Percentiles rank a stretch among this genome's conserved stretches.
Evolutionary conservation across 306 rosid species (phyloP).

Genomic region (Betula pendula): DNA sequence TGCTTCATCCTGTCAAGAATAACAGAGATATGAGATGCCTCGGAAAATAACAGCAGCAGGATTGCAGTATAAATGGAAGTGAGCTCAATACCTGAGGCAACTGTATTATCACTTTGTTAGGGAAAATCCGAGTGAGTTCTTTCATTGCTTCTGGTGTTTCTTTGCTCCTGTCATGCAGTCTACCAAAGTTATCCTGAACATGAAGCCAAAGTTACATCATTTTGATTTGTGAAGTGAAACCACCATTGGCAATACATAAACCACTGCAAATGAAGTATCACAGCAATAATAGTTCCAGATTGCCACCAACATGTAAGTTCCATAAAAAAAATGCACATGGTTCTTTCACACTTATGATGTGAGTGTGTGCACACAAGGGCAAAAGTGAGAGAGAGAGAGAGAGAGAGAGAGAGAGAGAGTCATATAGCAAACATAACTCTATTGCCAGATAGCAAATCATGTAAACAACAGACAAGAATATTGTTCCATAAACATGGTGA

Average conservation of each 20-base stretch:
- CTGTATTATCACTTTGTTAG: slow-evolving; percentile 80
- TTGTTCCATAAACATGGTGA: slow-evolving; percentile 1
- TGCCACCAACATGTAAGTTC: neutral
- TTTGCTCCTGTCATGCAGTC: slow-evolving; percentile 81
- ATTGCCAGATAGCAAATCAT: neutral
- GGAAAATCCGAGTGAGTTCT: slow-evolving; percentile 80
- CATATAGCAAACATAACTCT: neutral
- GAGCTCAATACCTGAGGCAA: slow-evolving; percentile 71
- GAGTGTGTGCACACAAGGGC: neutral
- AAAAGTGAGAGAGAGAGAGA: neutral
- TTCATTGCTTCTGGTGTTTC: slow-evolving; percentile 80
- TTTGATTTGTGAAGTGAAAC: slow-evolving; percentile 22
- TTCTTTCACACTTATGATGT: neutral
- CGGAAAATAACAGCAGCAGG: slow-evolving; percentile 18
- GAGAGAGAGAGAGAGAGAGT: no score
- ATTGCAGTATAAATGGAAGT: slow-evolving; percentile 17
- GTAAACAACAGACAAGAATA: neutral
- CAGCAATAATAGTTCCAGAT: neutral
- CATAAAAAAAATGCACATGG: neutral
- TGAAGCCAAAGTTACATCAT: slow-evolving; percentile 16
- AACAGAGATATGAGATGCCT: slow-evolving; percentile 3
- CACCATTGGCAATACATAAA: neutral
- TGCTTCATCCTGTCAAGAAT: slow-evolving; percentile 62
- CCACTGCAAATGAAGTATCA: neutral
- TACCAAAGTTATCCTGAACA: slow-evolving; percentile 74